Evolutionary conservation across 345 rosid genomes (phyloP).

Genomic region (Viola odorata): DNA sequence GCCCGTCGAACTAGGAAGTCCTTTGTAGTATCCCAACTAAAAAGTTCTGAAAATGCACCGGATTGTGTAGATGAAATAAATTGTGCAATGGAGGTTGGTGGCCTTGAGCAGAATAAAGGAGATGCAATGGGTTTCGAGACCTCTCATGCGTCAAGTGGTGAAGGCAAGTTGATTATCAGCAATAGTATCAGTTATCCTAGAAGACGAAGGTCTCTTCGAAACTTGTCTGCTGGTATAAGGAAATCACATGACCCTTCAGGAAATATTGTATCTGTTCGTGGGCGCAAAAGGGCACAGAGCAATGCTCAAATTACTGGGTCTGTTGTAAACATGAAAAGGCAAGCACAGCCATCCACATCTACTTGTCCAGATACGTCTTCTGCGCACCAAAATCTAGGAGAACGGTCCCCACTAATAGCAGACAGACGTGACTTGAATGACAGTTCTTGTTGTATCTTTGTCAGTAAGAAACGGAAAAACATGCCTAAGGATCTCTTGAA

Average conservation of each 20-base stretch:
- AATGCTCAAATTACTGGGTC: constrained; percentile 14
- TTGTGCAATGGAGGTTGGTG: constrained; percentile 9
- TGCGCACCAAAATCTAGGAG: constrained; percentile 8
- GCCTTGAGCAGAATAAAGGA: constrained; percentile 14
- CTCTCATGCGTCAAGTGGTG: constrained; percentile 17
- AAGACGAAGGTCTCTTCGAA: constrained; percentile 39
- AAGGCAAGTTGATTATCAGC: constrained; percentile 17
- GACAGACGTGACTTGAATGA: constrained; percentile 3
- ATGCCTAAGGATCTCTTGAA: constrained; percentile 7
- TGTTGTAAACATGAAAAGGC: constrained; percentile 28
- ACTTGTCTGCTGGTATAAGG: constrained; percentile 22
- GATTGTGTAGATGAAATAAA: constrained; percentile 13
- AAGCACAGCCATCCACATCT: constrained; percentile 20
- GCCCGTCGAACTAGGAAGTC: constrained; percentile 44
- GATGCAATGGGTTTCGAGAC: constrained; percentile 7
- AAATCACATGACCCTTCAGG: constrained; percentile 12
- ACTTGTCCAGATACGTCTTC: constrained; percentile 4
- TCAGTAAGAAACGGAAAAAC: constrained; percentile 6
- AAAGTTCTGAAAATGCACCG: constrained; percentile 17
- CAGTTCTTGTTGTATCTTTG: constrained; percentile 8
- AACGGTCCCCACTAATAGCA: constrained; percentile 1
- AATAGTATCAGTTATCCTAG: constrained; percentile 34
- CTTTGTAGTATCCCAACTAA: constrained; percentile 14
- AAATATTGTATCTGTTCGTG: constrained; percentile 10
- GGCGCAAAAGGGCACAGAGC: constrained; percentile 23